phyloP scores from a whole-genome alignment of 306 rosid species.

The Begonia fuchsioides region DNA sequence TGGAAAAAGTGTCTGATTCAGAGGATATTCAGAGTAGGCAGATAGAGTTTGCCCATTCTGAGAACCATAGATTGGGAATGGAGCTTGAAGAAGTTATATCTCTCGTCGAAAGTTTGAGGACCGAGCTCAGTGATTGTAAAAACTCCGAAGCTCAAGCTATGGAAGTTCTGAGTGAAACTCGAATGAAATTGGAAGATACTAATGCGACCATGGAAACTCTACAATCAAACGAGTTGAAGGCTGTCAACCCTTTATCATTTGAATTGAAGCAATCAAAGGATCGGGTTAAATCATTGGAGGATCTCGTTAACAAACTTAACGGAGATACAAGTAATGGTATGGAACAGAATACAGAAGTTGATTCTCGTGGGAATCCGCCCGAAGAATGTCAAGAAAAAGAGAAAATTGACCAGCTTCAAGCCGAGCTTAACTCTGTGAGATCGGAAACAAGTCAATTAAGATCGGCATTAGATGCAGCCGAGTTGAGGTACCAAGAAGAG shows the following conservation, averaged over 20 bases:
- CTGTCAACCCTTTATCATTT: constrained; percentile 21
- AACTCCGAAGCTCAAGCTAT: constrained; percentile 49
- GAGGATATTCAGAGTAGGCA: constrained; percentile 37
- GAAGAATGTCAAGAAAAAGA: constrained; percentile 24
- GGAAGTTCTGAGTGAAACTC: constrained; percentile 37
- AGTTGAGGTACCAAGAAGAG: constrained; percentile 75
- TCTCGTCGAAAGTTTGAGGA: constrained; percentile 43
- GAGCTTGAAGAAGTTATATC: constrained; percentile 53
- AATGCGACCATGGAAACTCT: constrained; percentile 38
- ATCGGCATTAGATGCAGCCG: constrained; percentile 57
- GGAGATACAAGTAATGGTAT: constrained; percentile 28
- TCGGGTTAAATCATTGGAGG: constrained; percentile 50
- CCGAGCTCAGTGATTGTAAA: constrained; percentile 40
- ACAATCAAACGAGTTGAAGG: constrained; percentile 30
- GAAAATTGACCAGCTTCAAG: constrained; percentile 33
- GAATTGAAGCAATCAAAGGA: constrained; percentile 66
- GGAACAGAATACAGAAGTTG: constrained; percentile 10
- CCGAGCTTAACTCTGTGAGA: constrained; percentile 42
- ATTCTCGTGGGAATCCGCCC: constrained; percentile 13
- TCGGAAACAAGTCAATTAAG: too few relatives aligned
- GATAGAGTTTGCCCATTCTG: constrained; percentile 47
- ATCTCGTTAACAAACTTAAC: constrained; percentile 45
- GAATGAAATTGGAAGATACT: constrained; percentile 45
- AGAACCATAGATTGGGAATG: constrained; percentile 42
- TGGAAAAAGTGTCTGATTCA: constrained; percentile 45